Conservation (phyloP, 768 basidiomycete species). For the Tremella fuciformis region DNA sequence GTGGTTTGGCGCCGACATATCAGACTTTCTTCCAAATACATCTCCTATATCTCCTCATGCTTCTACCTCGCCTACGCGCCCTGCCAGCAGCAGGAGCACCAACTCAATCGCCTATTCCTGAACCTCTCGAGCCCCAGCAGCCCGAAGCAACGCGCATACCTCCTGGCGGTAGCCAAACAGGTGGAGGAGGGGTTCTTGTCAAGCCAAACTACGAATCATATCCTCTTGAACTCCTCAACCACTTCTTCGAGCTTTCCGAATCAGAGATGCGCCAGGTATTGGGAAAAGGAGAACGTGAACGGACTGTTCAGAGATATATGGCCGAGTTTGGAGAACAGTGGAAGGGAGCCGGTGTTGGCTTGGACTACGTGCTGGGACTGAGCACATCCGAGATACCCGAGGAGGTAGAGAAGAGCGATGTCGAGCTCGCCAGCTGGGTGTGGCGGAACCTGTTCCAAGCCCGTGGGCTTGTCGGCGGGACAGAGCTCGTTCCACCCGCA, state of each 20-base stretch:
- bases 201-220: constrained; percentile 53
- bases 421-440: constrained; percentile 77
- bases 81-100: constrained; percentile 60
- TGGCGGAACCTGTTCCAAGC: constrained; percentile 91
- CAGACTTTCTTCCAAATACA: constrained; percentile 96
- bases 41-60: constrained; percentile 87
- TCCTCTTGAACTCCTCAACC: constrained; percentile 80
- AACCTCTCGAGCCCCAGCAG: constrained; percentile 27
- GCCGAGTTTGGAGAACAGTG: constrained; percentile 81
- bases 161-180: not conserved
- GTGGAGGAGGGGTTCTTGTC: constrained; percentile 4
- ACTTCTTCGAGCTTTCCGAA: constrained; percentile 93
- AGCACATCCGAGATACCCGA: constrained; percentile 67
- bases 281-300: constrained; percentile 64
- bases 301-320: constrained; percentile 80
- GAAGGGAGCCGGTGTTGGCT: constrained; percentile 72
- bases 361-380: constrained; percentile 68
- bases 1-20: constrained; percentile 82
- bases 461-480: constrained; percentile 54
- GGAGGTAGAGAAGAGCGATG: constrained; percentile 68
- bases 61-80: constrained; percentile 80
- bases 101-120: constrained; percentile 25
- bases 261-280: constrained; percentile 79
- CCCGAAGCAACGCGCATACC: constrained; percentile 12
- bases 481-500: not conserved